Evolutionary conservation across 108 stramenopile species (phyloP).

Genomic region (Pseudonitzschia pungens): DNA sequence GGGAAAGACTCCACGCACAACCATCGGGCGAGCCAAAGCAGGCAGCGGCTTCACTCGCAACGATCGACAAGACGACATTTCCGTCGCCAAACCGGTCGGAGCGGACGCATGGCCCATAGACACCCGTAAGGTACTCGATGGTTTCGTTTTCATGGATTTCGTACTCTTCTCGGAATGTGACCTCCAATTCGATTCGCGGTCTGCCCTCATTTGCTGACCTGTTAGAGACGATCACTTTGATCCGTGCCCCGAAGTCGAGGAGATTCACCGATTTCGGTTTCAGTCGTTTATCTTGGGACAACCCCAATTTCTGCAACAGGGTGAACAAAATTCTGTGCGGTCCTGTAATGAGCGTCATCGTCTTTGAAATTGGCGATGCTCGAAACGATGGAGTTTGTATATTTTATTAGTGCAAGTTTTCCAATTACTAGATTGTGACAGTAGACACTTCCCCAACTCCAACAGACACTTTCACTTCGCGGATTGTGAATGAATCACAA

Average conservation of each 20-base stretch:
- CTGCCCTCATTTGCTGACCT: neutral
- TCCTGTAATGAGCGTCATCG: constrained; percentile 13
- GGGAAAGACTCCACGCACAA: constrained; percentile 10
- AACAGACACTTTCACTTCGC: too few species aligned
- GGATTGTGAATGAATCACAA: neutral
- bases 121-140: constrained; percentile 3
- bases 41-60: neutral
- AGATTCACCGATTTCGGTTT: constrained; percentile 11
- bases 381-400: neutral
- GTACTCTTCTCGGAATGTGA: constrained; percentile 12
- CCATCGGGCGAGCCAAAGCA: neutral
- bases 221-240: neutral
- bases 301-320: constrained; percentile 3
- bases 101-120: constrained; percentile 4
- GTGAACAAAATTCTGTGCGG: constrained; percentile 3
- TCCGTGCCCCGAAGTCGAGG: constrained; percentile 17
- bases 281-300: neutral
- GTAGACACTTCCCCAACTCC: too few species aligned
- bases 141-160: constrained; percentile 17
- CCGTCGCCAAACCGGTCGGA: constrained; percentile 1
- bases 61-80: neutral
- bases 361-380: neutral
- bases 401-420: neutral
- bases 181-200: neutral
- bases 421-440: neutral